Evolutionary conservation across 2,329 filamentous ascomycete species (phyloP).

Genomic region (Dactylellina leptospora): DNA sequence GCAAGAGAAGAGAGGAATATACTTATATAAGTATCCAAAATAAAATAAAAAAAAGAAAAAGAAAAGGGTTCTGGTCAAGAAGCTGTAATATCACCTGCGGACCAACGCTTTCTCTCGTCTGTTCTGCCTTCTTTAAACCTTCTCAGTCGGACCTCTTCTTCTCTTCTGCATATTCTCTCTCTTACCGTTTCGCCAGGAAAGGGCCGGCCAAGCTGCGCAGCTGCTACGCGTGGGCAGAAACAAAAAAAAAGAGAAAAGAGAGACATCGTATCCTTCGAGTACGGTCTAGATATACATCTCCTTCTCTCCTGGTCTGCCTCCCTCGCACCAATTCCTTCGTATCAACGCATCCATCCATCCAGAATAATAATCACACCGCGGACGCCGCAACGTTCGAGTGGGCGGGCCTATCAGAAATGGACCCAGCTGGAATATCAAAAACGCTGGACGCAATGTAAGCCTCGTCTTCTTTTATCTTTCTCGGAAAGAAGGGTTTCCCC

Average conservation of each 20-base stretch:
- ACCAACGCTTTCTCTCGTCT: neutral
- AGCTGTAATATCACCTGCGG: neutral
- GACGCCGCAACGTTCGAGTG: slow-evolving; percentile 11
- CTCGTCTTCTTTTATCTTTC: neutral
- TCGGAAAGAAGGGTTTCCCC: slow-evolving; percentile 6
- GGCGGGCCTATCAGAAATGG: slow-evolving; percentile 27
- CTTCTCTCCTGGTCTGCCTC: no score
- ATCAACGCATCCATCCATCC: no score
- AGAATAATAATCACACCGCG: neutral
- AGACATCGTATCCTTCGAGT: neutral
- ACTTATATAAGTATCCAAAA: neutral
- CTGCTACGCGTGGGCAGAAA: no score
- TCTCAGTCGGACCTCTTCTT: no score
- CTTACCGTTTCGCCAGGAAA: no score
- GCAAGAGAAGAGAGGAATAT: neutral
- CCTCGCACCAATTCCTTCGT: no score
- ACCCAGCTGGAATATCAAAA: slow-evolving; percentile 51
- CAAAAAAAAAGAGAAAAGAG: neutral
- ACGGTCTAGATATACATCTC: neutral
- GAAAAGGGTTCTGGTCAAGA: neutral
- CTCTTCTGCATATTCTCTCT: no score
- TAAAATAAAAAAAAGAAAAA: neutral
- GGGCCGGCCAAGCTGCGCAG: no score
- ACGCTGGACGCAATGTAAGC: slow-evolving; percentile 52
- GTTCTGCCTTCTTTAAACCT: neutral